Evolutionary conservation across 495 filamentous ascomycete genomes (phyloP), one percentile per base, ranked within the genome.

Genomic region (Melanomma pulvis-pyrius): DNA sequence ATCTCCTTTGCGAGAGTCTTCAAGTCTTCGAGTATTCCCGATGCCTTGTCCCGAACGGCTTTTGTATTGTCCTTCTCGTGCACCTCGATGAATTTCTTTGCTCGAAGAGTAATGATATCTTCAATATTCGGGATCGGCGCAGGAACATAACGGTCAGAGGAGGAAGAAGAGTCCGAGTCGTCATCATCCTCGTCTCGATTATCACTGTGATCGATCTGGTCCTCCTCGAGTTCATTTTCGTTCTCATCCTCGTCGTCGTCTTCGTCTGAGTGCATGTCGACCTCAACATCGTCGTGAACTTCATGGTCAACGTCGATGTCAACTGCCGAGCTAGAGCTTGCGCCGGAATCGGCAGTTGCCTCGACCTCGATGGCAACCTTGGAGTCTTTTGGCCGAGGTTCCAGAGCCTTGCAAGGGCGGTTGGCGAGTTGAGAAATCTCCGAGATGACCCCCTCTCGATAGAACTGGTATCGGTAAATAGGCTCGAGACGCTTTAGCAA

Each of bases 401-500:
- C 72, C 13, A 71, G 29, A 7, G 68, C 70, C n/a, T 82, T 82
- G 12, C 83, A 74, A 13, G 79, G 74, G 6, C 78, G 77, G 61
- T 82, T 79, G 0, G 92, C 85, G 26, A 98, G 79, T 74, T 94
- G 96, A 44, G 83, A 76, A 54, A 98, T 93, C 75, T 98, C 96
- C 0, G 90, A 83, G 69, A 99, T 93, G 21, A 99, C 94, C 41
- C 96, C 96, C 77, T 99, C 96, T 5, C 96, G 90, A 73, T 99
- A 94, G 71, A 99, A 96, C 69, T 98, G 96, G 72, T 97, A 92
- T 41, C 90, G 90, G 74, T 99, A 99, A 34, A 98, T 90, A 28
- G 86, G 79, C 51, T 91, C 90, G 12, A 98, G 77, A 17, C 96
- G 88, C 65, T 88, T 86, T 70, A 97, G 83, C 1, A 99, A 80